Evolutionary conservation across 176 grass and related monocot species (phyloP).

Genomic region (Microstegium vimineum): DNA sequence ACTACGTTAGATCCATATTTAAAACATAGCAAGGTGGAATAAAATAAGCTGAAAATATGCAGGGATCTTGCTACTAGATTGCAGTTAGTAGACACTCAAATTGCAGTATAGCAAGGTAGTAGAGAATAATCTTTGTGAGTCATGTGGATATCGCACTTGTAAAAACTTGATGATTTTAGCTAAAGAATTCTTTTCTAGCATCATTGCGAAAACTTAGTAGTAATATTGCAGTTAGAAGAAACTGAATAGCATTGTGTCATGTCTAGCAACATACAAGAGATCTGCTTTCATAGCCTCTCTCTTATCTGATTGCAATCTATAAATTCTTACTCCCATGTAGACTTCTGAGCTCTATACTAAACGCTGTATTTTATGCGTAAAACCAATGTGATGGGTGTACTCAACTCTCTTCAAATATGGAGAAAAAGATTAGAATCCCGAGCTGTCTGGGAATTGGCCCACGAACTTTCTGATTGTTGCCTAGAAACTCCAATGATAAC

Average conservation of each 20-base stretch:
- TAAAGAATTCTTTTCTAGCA: not conserved
- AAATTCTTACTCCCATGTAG: not conserved
- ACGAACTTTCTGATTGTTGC: slow-evolving; percentile 6
- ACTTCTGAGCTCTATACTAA: not conserved
- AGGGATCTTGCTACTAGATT: not conserved
- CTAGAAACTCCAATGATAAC: slow-evolving; percentile 43
- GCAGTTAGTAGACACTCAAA: not conserved
- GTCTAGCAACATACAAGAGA: not conserved
- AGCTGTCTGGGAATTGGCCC: slow-evolving; percentile 7
- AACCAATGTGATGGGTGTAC: slow-evolving; percentile 14
- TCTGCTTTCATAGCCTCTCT: not conserved
- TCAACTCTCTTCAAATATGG: slow-evolving; percentile 42
- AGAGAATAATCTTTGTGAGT: too few species aligned
- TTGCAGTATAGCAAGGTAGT: not conserved
- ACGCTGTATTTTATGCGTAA: not conserved
- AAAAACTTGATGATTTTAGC: not conserved
- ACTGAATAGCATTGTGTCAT: not conserved
- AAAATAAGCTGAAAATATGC: not conserved
- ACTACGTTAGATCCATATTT: not conserved
- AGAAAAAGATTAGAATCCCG: slow-evolving; percentile 31
- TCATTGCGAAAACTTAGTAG: not conserved
- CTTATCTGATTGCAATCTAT: not conserved
- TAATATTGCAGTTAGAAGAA: not conserved
- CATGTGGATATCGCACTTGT: not conserved
- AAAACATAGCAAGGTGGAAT: not conserved